A percentile compares a stretch with the other conserved stretches of the same genome.
These are phyloP conservation scores for Piper betle DNA, from an alignment of 164 flowering plant species.

Conservation along the genomic window DNA sequence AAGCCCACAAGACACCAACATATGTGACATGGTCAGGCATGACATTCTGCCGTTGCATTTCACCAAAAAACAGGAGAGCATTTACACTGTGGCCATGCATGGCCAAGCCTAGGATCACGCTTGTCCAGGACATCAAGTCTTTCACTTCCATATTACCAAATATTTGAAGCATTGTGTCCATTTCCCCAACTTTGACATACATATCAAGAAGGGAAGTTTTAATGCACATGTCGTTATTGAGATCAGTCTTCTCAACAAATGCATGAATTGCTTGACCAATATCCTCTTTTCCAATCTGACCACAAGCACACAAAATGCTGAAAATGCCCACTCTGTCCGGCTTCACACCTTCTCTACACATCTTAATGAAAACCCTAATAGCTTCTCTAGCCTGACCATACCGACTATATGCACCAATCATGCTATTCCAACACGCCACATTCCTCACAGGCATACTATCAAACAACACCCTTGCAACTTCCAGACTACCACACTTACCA, in stretches of 20 bases:
- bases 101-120: slow-evolving; percentile 25
- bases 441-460: slow-evolving; percentile 15
- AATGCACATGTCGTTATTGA: slow-evolving; percentile 4
- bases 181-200: slow-evolving; percentile 24
- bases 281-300: slow-evolving; percentile 11
- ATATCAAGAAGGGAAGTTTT: slow-evolving; percentile 18
- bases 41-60: slow-evolving; percentile 12
- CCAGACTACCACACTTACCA: slow-evolving; percentile 19
- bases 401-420: slow-evolving; percentile 20
- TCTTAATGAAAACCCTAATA: slow-evolving; percentile 11
- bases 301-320: slow-evolving; percentile 16
- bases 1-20: slow-evolving; percentile 19
- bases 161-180: slow-evolving; percentile 11
- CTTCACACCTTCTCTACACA: slow-evolving; percentile 8
- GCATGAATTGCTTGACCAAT: slow-evolving; percentile 19
- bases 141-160: slow-evolving; percentile 11
- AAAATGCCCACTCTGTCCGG: slow-evolving; percentile 17
- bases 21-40: slow-evolving; percentile 21
- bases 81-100: slow-evolving; percentile 18
- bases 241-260: slow-evolving; percentile 11
- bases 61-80: slow-evolving; percentile 13
- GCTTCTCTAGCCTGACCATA: slow-evolving; percentile 12
- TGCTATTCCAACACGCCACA: slow-evolving; percentile 19
- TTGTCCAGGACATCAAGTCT: slow-evolving; percentile 20
- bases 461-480: slow-evolving; percentile 11